These are phyloP conservation scores for Dicorynia guianensis DNA, from an alignment of 306 rosid genomes.

Conservation along the genomic window DNA sequence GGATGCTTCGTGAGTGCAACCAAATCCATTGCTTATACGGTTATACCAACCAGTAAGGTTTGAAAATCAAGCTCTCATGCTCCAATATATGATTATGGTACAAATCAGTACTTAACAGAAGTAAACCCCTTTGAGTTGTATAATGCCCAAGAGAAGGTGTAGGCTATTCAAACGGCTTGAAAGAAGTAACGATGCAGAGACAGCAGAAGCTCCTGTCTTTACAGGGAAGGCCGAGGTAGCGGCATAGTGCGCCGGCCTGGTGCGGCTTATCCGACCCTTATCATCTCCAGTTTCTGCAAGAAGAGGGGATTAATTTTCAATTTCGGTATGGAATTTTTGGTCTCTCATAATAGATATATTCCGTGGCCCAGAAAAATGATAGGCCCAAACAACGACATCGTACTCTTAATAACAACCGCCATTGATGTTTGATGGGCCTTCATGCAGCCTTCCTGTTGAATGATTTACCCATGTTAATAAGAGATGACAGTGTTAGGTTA, in stretches of 20 bases:
- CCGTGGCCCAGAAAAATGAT: no score
- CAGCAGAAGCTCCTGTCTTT: neutral
- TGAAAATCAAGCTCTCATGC: neutral
- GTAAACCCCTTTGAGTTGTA: neutral
- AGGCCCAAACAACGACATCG: no score
- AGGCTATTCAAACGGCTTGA: neutral
- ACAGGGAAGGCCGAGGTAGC: neutral
- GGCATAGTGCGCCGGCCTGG: neutral
- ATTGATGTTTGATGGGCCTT: no score
- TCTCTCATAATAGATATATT: neutral
- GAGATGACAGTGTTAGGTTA: no score
- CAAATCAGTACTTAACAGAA: neutral
- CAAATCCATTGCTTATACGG: slow-evolving; percentile 35
- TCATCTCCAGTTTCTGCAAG: neutral
- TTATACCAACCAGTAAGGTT: neutral
- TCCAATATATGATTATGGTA: neutral
- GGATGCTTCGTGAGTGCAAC: slow-evolving; percentile 40
- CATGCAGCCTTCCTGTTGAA: no score
- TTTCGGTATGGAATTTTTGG: neutral
- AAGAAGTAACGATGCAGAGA: neutral
- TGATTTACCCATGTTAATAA: no score
- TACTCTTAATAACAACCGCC: no score
- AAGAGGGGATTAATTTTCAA: neutral
- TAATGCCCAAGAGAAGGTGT: neutral
- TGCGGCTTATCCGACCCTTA: neutral